phyloP scores from a whole-genome alignment of 2,329 filamentous ascomycete species.

The Amauroascus niger region DNA sequence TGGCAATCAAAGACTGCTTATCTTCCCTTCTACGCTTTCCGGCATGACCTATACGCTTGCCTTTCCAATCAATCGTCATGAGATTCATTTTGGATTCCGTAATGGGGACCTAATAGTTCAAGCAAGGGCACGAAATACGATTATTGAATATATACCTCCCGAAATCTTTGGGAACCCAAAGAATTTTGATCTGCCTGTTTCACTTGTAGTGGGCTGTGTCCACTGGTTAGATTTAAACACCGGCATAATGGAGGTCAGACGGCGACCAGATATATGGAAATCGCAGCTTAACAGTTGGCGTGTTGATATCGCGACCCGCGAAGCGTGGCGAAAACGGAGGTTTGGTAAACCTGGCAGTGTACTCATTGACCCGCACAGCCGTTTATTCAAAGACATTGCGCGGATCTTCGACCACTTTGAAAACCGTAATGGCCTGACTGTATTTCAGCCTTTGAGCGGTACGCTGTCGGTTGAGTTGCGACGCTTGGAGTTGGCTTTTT shows the following conservation, averaged over 20 bases:
- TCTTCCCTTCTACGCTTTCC: constrained; percentile 21
- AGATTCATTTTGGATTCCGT: constrained; percentile 19
- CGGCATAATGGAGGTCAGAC: constrained; percentile 25
- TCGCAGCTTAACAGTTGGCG: constrained; percentile 22
- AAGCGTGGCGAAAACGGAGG: constrained; percentile 20
- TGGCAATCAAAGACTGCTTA: constrained; percentile 16
- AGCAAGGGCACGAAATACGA: constrained; percentile 13
- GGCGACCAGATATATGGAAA: constrained; percentile 25
- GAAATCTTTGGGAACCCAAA: constrained; percentile 21
- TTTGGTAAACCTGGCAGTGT: constrained; percentile 11
- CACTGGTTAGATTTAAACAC: constrained; percentile 41
- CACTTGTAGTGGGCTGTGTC: constrained; percentile 33
- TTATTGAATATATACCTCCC: constrained; percentile 26
- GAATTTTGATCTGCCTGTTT: constrained; percentile 22
- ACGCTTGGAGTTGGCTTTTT: constrained; percentile 42
- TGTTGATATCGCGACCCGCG: constrained; percentile 19
- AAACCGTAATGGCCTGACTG: constrained; percentile 32
- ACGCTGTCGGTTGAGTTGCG: constrained; percentile 39
- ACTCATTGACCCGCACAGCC: constrained; percentile 36
- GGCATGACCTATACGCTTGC: constrained; percentile 25
- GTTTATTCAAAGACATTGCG: constrained; percentile 26
- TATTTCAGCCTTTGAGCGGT: constrained; percentile 38
- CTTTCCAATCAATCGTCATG: constrained; percentile 24
- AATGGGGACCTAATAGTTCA: constrained; percentile 29
- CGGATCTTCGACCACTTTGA: constrained; percentile 46